phyloP scores from a whole-genome alignment of 2,329 filamentous ascomycete genomes.

The Verticillium nonalfalfae region DNA sequence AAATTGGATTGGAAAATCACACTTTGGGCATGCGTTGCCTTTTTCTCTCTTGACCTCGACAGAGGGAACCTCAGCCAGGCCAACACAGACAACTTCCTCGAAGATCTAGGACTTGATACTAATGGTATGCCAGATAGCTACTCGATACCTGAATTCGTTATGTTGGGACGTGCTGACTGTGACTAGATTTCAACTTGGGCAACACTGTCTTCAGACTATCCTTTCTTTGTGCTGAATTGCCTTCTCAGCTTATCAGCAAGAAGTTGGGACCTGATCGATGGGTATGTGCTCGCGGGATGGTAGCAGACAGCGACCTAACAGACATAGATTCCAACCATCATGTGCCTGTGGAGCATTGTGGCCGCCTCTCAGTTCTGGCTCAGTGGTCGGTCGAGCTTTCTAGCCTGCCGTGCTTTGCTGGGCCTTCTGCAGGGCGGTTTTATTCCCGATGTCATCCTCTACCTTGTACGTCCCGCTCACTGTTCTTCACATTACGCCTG shows the following conservation, averaged over 20 bases:
- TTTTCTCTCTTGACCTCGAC: conserved; percentile 45
- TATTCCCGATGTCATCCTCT: conserved; percentile 24
- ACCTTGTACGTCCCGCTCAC: conserved; percentile 9
- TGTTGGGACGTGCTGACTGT: background rate
- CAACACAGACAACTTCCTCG: conserved; percentile 39
- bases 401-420: conserved; percentile 25
- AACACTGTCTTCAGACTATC: conserved; percentile 39
- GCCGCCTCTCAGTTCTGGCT: conserved; percentile 25
- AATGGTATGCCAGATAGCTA: conserved; percentile 16
- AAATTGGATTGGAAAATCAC: conserved; percentile 45
- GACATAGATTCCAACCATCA: conserved; percentile 36
- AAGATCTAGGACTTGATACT: conserved; percentile 32
- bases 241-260: conserved; percentile 55
- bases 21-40: conserved; percentile 45
- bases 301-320: background rate
- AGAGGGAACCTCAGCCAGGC: conserved; percentile 41
- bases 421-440: conserved; percentile 50
- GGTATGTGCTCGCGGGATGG: conserved; percentile 1
- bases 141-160: background rate
- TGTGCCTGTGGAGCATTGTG: conserved; percentile 25
- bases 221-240: conserved; percentile 52
- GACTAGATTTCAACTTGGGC: conserved; percentile 43
- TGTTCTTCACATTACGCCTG: background rate
- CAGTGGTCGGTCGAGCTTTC: conserved; percentile 20
- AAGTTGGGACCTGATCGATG: conserved; percentile 34